Conservation (phyloP, 257 asterid species). For the Thymus mandschuricus region DNA sequence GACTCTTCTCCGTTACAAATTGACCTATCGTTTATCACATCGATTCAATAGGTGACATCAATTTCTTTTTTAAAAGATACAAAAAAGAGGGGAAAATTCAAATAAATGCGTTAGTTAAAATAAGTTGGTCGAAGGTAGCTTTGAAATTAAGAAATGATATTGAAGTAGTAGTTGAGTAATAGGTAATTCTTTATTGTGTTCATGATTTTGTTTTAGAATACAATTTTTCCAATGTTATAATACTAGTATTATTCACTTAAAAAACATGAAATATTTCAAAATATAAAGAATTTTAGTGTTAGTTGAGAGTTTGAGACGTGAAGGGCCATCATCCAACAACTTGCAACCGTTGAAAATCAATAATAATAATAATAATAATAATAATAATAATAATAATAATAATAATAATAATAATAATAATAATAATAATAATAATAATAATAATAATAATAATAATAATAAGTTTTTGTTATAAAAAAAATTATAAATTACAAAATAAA, state of each 20-base stretch:
- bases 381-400: background rate
- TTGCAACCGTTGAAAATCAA: slow-evolving; percentile 4
- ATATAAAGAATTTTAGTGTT: background rate
- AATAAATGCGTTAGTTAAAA: too few relatives aligned
- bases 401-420: background rate
- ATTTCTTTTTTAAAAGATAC: too few relatives aligned
- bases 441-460: background rate
- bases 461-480: too few relatives aligned
- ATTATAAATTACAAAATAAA: too few relatives aligned
- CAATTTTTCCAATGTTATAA: background rate
- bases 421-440: background rate
- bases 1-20: slow-evolving; percentile 36
- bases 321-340: slow-evolving; percentile 6
- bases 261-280: background rate
- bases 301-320: background rate
- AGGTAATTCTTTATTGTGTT: too few relatives aligned
- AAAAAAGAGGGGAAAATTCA: too few relatives aligned
- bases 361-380: background rate
- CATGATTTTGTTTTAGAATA: background rate
- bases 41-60: too few relatives aligned
- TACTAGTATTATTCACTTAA: background rate
- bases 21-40: slow-evolving; percentile 40
- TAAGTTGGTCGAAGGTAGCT: background rate
- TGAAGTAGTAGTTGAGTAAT: background rate
- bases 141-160: background rate